These are phyloP conservation scores for Carpinus viminea DNA, from an alignment of 306 rosid genomes.

Conservation along the genomic window DNA sequence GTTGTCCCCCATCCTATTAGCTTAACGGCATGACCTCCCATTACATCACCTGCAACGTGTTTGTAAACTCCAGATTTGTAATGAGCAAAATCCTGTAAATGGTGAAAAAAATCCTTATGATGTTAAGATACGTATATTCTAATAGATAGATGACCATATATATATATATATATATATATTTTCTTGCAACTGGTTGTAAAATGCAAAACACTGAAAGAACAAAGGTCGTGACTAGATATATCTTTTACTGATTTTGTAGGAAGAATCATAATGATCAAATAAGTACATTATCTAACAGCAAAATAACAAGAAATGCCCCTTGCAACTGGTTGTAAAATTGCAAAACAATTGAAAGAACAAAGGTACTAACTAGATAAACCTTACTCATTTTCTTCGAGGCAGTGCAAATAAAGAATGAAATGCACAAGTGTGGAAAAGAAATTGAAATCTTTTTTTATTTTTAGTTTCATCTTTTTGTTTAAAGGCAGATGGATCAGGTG, in stretches of 20 bases:
- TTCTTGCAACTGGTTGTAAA: background rate
- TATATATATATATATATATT: too few species aligned
- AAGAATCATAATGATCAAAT: background rate
- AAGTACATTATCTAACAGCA: background rate
- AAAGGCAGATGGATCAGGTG: background rate
- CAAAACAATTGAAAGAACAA: background rate
- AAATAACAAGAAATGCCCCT: background rate
- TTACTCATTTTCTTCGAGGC: background rate
- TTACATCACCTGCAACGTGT: slow-evolving; percentile 59
- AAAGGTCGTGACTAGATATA: background rate
- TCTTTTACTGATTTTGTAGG: background rate
- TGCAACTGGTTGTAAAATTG: background rate
- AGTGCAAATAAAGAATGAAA: background rate
- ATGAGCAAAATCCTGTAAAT: slow-evolving; percentile 89
- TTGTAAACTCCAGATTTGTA: slow-evolving; percentile 97
- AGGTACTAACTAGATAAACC: background rate
- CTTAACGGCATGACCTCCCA: slow-evolving; percentile 98
- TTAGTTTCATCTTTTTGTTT: background rate
- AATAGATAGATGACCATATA: background rate
- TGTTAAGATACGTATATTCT: background rate
- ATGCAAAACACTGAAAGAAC: background rate
- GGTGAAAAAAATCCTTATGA: background rate
- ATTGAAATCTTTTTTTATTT: background rate
- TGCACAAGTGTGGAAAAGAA: background rate
- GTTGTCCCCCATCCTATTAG: slow-evolving; percentile 96